These are phyloP conservation scores for Phyllosticta capitalensis DNA, from an alignment of 2,329 filamentous ascomycete species.

Conservation along the genomic window DNA sequence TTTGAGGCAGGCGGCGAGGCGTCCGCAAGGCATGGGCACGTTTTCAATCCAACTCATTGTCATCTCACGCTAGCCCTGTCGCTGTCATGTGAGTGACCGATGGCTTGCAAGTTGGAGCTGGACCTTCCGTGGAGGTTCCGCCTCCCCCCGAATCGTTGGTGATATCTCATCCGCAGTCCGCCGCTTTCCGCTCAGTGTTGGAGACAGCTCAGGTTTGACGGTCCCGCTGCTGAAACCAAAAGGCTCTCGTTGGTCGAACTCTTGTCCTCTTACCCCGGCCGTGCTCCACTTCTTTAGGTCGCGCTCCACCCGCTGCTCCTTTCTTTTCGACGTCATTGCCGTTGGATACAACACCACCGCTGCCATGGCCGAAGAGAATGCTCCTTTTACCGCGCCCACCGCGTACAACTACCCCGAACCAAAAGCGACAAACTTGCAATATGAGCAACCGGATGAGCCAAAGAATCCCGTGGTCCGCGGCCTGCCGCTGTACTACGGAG, in stretches of 20 bases:
- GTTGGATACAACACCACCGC: neutral
- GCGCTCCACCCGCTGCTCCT: neutral
- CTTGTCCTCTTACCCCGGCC: neutral
- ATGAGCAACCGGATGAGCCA: slow-evolving; percentile 24
- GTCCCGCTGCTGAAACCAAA: neutral
- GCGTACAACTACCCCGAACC: slow-evolving; percentile 28
- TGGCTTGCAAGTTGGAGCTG: no score
- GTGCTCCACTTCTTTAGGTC: neutral
- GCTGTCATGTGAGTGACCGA: neutral
- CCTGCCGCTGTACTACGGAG: slow-evolving; percentile 50
- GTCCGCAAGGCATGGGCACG: neutral
- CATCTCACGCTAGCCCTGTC: neutral
- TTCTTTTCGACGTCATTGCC: neutral
- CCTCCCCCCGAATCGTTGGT: neutral
- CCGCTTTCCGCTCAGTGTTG: neutral
- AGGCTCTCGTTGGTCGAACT: neutral
- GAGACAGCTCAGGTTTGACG: neutral
- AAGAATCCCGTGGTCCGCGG: slow-evolving; percentile 65
- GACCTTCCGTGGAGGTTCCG: neutral
- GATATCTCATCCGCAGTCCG: neutral
- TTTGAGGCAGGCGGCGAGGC: neutral
- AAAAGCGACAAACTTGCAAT: slow-evolving; percentile 23
- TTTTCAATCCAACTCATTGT: no score
- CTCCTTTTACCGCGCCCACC: neutral
- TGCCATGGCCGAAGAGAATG: neutral